Evolutionary conservation across 2,329 filamentous ascomycete genomes (phyloP).

Genomic region (Fusarium paranaense): DNA sequence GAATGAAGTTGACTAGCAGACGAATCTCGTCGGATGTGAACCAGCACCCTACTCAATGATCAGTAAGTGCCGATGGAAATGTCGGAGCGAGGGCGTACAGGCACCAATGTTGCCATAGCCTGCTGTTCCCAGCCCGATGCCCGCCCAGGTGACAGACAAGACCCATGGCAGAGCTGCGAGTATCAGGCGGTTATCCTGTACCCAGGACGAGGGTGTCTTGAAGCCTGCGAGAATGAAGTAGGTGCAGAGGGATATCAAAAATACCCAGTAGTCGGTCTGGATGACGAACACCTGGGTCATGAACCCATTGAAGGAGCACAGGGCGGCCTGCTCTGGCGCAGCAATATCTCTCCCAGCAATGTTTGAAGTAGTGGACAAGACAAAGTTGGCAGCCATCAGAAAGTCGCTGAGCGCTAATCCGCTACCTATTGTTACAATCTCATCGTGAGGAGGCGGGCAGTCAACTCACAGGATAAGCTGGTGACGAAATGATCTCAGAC

Average conservation of each 20-base stretch:
- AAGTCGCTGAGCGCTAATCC: conserved; percentile 13
- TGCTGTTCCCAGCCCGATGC: not conserved
- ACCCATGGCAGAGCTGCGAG: conserved; percentile 3
- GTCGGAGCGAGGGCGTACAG: not conserved
- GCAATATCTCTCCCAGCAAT: not conserved
- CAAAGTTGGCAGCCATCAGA: conserved; percentile 14
- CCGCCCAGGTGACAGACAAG: conserved; percentile 6
- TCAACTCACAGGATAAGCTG: conserved; percentile 17
- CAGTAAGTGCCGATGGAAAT: not conserved
- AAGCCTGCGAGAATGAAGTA: conserved; percentile 15
- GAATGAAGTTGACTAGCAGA: conserved; percentile 9
- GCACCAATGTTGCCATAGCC: conserved; percentile 17
- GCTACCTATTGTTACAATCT: not conserved
- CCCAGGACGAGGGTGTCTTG: not conserved
- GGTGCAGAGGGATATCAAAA: conserved; percentile 4
- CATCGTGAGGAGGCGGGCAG: not conserved
- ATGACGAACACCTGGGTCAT: conserved; percentile 14
- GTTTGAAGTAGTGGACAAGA: conserved; percentile 9
- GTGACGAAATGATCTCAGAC: conserved; percentile 13
- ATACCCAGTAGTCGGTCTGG: conserved; percentile 18
- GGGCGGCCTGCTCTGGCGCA: conserved; percentile 5
- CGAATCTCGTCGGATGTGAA: conserved; percentile 17
- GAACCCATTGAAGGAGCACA: conserved; percentile 13
- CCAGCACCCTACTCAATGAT: conserved; percentile 10
- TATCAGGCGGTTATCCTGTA: not conserved